Conservation (phyloP, 495 filamentous ascomycete genomes). For the Platismatia glauca region DNA sequence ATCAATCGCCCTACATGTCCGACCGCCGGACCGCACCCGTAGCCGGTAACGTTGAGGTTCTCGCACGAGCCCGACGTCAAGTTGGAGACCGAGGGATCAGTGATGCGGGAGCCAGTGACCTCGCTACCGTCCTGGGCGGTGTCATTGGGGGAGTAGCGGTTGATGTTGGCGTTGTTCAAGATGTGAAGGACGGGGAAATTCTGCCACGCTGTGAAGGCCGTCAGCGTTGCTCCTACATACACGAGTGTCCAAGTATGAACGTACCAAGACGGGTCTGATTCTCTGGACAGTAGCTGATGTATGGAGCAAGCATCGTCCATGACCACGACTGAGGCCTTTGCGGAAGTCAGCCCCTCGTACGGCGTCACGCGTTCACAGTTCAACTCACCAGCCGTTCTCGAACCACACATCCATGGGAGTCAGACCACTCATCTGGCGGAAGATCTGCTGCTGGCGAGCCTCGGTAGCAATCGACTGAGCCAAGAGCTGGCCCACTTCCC, state of each 20-base stretch:
- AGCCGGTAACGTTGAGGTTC: conserved; percentile 41
- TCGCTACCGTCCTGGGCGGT: conserved; percentile 42
- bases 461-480: conserved; percentile 75
- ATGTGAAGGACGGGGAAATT: conserved; percentile 74
- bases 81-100: conserved; percentile 33
- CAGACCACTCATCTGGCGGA: conserved; percentile 77
- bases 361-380: accelerated
- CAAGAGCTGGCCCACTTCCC: conserved; percentile 63
- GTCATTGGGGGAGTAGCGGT: conserved; percentile 46
- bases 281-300: conserved; percentile 68
- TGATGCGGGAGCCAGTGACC: conserved; percentile 41
- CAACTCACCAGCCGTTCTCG: conserved; percentile 50
- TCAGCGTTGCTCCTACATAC: neutral
- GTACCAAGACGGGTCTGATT: conserved; percentile 56
- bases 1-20: conserved; percentile 29
- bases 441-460: conserved; percentile 79
- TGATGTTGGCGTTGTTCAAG: conserved; percentile 69
- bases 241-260: neutral
- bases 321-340: conserved; percentile 66
- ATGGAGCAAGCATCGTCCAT: conserved; percentile 78
- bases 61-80: conserved; percentile 37
- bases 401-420: conserved; percentile 86
- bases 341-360: neutral
- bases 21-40: conserved; percentile 54
- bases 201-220: conserved; percentile 51